phyloP scores from a whole-genome alignment of 2,329 filamentous ascomycete genomes.

The Emmonsiellopsis sp. region DNA sequence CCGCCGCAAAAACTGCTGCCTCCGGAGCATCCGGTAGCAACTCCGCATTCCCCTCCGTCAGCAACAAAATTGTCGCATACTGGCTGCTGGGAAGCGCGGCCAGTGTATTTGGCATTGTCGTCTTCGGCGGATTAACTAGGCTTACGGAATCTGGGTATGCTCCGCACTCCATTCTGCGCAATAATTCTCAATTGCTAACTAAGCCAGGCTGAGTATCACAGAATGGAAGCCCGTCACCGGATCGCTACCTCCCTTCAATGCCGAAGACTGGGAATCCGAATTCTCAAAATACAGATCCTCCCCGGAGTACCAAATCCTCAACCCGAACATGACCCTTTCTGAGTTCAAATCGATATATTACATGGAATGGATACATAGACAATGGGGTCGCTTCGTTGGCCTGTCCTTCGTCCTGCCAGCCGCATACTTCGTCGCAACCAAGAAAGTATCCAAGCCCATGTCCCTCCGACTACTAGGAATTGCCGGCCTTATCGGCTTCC shows the following conservation, averaged over 20 bases:
- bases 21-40: slow-evolving; percentile 18
- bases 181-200: not conserved
- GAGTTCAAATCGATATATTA: slow-evolving; percentile 99
- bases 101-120: slow-evolving; percentile 93
- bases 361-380: slow-evolving; percentile 95
- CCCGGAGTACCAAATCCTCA: slow-evolving; percentile 85
- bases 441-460: slow-evolving; percentile 70
- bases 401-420: slow-evolving; percentile 83
- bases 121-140: slow-evolving; percentile 87
- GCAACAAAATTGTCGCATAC: slow-evolving; percentile 70
- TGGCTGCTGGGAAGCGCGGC: slow-evolving; percentile 88
- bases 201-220: slow-evolving; percentile 77
- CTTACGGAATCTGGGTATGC: slow-evolving; percentile 89
- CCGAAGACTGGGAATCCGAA: slow-evolving; percentile 80
- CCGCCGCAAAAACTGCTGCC: slow-evolving; percentile 6
- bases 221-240: slow-evolving; percentile 98
- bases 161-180: not conserved
- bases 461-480: slow-evolving; percentile 71
- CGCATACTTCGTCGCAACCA: slow-evolving; percentile 74
- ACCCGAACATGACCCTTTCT: slow-evolving; percentile 81
- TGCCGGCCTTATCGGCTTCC: slow-evolving; percentile 81
- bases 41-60: slow-evolving; percentile 50
- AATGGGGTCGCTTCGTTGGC: slow-evolving; percentile 90
- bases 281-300: slow-evolving; percentile 88
- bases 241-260: slow-evolving; percentile 70